Evolutionary conservation across 768 basidiomycete genomes (phyloP).

Genomic region (Rhodotorula taiwanensis): DNA sequence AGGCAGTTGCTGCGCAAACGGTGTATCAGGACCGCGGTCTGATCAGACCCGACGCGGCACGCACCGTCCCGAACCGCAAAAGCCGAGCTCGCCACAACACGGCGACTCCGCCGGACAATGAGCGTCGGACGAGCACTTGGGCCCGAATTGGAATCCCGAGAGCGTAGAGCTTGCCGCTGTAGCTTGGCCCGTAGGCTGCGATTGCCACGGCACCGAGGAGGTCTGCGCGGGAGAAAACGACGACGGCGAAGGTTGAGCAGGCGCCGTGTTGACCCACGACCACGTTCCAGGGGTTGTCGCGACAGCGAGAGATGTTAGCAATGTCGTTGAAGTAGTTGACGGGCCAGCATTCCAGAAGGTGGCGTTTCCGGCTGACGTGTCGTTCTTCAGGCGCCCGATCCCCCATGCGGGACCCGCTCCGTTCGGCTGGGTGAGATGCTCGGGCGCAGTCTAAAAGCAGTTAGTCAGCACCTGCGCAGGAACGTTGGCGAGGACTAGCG

Average conservation of each 20-base stretch:
- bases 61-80: constrained; percentile 27
- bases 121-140: not conserved
- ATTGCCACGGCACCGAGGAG: too few relatives aligned
- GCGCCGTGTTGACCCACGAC: too few relatives aligned
- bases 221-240: too few relatives aligned
- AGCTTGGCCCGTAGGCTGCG: too few relatives aligned
- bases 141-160: constrained; percentile 2
- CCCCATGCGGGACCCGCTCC: constrained; percentile 33
- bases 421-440: constrained; percentile 17
- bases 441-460: constrained; percentile 4
- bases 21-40: not conserved
- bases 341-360: too few relatives aligned
- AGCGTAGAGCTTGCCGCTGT: not conserved
- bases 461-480: too few relatives aligned
- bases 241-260: too few relatives aligned
- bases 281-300: too few relatives aligned
- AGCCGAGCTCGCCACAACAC: constrained; percentile 27
- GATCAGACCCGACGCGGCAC: not conserved
- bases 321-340: too few relatives aligned
- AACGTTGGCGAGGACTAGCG: too few relatives aligned
- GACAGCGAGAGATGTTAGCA: too few relatives aligned
- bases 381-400: constrained; percentile 17
- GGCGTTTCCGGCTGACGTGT: too few relatives aligned
- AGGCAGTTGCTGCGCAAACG: constrained; percentile 17
- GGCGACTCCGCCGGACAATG: constrained; percentile 15